phyloP scores from a whole-genome alignment of 768 basidiomycete genomes.

The Boletus vinaceobasis region DNA sequence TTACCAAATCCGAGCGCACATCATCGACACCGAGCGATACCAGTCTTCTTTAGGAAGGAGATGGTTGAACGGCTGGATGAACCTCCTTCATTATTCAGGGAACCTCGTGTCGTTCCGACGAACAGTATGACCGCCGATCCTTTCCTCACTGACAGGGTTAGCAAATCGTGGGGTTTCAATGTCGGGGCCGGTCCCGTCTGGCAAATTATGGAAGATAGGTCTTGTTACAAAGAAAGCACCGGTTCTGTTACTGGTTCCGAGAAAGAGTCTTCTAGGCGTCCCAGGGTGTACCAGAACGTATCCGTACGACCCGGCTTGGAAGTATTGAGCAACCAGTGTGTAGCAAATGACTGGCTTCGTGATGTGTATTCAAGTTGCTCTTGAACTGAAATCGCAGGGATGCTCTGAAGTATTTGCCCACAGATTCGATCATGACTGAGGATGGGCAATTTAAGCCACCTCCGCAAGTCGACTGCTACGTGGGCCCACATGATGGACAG shows the following conservation, averaged over 20 bases:
- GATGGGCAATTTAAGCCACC: constrained; percentile 51
- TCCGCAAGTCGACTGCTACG: constrained; percentile 54
- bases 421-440: constrained; percentile 46
- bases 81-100: constrained; percentile 49
- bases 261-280: constrained; percentile 51
- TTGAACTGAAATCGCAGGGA: constrained; percentile 38
- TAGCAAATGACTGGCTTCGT: constrained; percentile 15
- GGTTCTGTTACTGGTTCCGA: constrained; percentile 27
- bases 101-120: constrained; percentile 42
- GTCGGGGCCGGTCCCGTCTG: constrained; percentile 75
- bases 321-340: constrained; percentile 48
- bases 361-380: constrained; percentile 3
- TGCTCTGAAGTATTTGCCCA: constrained; percentile 58
- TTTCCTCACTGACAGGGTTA: constrained; percentile 50
- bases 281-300: constrained; percentile 52
- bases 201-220: constrained; percentile 75
- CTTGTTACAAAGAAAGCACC: constrained; percentile 69
- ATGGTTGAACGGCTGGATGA: constrained; percentile 56
- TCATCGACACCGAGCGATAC: constrained; percentile 69
- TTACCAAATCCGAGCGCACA: constrained; percentile 65
- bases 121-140: constrained; percentile 52
- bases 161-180: constrained; percentile 70
- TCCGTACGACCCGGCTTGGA: constrained; percentile 43
- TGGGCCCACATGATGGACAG: constrained; percentile 64
- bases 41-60: constrained; percentile 50